Evolutionary conservation across 805 yeast species (phyloP), one percentile per base, ranked within the genome.

Genomic region (Lipomyces yamanashiensis): DNA sequence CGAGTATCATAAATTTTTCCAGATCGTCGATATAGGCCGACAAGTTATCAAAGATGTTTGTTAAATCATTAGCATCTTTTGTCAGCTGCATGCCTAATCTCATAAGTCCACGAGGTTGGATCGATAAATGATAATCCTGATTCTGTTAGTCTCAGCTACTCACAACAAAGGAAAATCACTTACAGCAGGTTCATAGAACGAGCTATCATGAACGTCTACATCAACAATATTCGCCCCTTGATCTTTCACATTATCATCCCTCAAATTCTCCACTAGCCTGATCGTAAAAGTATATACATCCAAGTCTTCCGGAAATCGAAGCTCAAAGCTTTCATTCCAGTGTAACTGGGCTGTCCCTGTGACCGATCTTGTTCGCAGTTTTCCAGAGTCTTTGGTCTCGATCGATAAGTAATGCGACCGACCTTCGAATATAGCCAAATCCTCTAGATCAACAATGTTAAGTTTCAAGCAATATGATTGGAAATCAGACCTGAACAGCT

Each of bases 121-220:
- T 40, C 15, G 47, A 33, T 33, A 53, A 13, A 23, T 53, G 48
- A 15, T 53, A 53, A 19, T 53, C 39, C 57, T 53, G 23, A 5
- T 28, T 2, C 5, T 5, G 28, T 28, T 28, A 28, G 28, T 28
- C 5, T 28, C 5, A 28, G 5, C 28, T 5, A 28, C 28, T 28
- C 28, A 28, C 2, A 28, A 28, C 28, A 28, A 28, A 28, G 2
- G 28, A 28, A 28, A 43, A 17, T 2, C 2, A 21, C 57, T 21
- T 53, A 53, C 57, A 19, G 49, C 28, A 28, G 49, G 17, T 41
- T 53, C 57, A 41, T 39, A 53, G 23, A 53, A 53, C n/a, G 48
- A 39, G 17, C 34, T 53, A 33, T 53, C 57, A n/a, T 48, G 57
- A 53, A 53, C 57, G 41, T 53, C 57, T 41, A 53, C 39, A 53